A percentile compares a stretch with the other conserved stretches of the same genome.
Evolutionary conservation across 2,329 filamentous ascomycete species (phyloP).

Genomic region (Penicillium sp.): DNA sequence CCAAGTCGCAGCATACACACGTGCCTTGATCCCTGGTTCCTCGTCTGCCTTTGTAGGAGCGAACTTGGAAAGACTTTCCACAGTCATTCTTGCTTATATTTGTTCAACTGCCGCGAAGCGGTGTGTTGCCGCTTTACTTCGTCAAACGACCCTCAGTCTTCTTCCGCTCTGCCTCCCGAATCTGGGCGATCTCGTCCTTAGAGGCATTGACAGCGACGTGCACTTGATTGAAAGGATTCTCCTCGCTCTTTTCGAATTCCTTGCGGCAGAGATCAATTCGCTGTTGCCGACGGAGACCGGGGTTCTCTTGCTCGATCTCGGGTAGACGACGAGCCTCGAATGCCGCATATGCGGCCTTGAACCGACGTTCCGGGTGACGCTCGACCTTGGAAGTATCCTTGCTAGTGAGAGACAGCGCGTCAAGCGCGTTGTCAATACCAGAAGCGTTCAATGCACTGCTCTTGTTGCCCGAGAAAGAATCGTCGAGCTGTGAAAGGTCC

Average conservation of each 20-base stretch:
- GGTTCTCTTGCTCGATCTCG: slow-evolving; percentile 80
- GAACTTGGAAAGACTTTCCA: no score
- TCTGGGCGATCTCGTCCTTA: slow-evolving; percentile 65
- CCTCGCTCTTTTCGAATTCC: slow-evolving; percentile 90
- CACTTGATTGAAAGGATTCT: slow-evolving; percentile 93
- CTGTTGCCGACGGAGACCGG: slow-evolving; percentile 74
- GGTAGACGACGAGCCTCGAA: slow-evolving; percentile 75
- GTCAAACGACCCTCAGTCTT: slow-evolving; percentile 68
- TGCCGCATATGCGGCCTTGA: slow-evolving; percentile 75
- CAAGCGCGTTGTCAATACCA: slow-evolving; percentile 89
- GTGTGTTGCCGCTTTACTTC: slow-evolving; percentile 11
- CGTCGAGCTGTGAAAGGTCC: slow-evolving; percentile 70
- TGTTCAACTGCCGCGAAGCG: no score
- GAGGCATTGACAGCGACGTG: slow-evolving; percentile 68
- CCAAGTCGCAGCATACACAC: no score
- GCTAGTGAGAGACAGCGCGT: slow-evolving; percentile 66
- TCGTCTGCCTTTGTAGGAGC: no score
- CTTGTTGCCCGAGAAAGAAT: slow-evolving; percentile 43
- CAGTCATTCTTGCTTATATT: no score
- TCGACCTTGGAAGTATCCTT: slow-evolving; percentile 66
- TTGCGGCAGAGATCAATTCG: slow-evolving; percentile 76
- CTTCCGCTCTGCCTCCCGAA: slow-evolving; percentile 60
- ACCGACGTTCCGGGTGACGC: slow-evolving; percentile 78
- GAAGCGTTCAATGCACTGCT: slow-evolving; percentile 66
- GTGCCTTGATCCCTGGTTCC: no score